A percentile compares a stretch with the other conserved stretches of the same genome.
Evolutionary conservation across 2,329 filamentous ascomycete genomes (phyloP).

Genomic region (Phyllosticta capitalensis): DNA sequence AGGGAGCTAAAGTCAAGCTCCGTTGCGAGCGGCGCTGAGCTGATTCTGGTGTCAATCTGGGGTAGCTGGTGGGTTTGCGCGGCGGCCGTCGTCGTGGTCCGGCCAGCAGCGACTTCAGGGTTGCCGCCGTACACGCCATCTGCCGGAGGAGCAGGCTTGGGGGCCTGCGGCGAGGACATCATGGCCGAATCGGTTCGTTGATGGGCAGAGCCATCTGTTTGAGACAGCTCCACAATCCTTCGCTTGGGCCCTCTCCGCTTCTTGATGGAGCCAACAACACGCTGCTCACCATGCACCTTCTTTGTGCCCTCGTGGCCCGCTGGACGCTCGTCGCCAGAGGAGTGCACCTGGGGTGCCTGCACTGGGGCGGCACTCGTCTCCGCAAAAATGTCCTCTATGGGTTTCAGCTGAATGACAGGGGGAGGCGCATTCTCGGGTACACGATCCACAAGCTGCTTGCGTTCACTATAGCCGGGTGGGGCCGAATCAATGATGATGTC

Average conservation of each 20-base stretch:
- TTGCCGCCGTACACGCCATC: constrained; percentile 17
- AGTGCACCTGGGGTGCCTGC: background rate
- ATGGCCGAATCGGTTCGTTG: constrained; percentile 7
- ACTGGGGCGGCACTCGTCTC: constrained; percentile 1
- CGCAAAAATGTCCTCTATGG: constrained; percentile 42
- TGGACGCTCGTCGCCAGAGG: constrained; percentile 1
- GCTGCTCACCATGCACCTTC: background rate
- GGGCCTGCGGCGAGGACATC: constrained; percentile 4
- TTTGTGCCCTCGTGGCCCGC: background rate
- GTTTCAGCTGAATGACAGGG: constrained; percentile 64
- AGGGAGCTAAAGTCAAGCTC: constrained; percentile 8
- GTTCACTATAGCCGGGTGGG: constrained; percentile 76
- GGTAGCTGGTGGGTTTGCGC: constrained; percentile 6
- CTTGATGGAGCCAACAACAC: constrained; percentile 7
- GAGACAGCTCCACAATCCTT: constrained; percentile 49
- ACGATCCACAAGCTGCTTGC: constrained; percentile 73
- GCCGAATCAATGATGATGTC: constrained; percentile 83
- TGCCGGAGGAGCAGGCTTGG: background rate
- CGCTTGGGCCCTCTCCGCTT: constrained; percentile 44
- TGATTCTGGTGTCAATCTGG: constrained; percentile 17
- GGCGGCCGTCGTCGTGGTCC: constrained; percentile 4
- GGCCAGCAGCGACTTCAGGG: constrained; percentile 19
- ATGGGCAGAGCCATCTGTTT: constrained; percentile 23
- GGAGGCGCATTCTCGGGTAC: constrained; percentile 65
- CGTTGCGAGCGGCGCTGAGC: constrained; percentile 16